These are phyloP conservation scores for Phaseolus lunatus DNA, from an alignment of 306 rosid genomes.

Conservation along the genomic window DNA sequence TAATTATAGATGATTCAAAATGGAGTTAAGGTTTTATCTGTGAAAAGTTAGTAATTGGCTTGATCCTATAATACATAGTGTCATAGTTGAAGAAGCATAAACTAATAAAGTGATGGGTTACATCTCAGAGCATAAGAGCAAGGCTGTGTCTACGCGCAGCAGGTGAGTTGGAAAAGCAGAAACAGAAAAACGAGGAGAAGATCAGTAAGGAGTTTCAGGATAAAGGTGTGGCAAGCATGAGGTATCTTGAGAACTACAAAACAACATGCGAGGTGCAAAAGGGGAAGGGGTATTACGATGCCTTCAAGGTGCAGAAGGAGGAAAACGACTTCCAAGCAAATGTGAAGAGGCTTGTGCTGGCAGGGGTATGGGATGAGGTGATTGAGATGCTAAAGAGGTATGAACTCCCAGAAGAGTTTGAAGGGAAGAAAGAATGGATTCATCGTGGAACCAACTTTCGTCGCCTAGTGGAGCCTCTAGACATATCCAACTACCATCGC, in stretches of 20 bases:
- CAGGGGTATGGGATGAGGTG: conserved; percentile 81
- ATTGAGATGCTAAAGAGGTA: conserved; percentile 67
- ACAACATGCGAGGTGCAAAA: conserved; percentile 39
- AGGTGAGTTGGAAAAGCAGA: conserved; percentile 59
- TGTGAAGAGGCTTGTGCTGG: conserved; percentile 67
- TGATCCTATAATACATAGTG: background rate
- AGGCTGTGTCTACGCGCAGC: conserved; percentile 80
- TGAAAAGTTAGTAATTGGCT: background rate
- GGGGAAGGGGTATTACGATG: conserved; percentile 63
- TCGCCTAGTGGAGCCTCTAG: conserved; percentile 77
- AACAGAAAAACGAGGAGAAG: conserved; percentile 44
- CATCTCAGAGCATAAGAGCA: conserved; percentile 67
- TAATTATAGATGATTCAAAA: background rate
- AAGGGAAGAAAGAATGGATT: conserved; percentile 60
- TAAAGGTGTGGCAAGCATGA: conserved; percentile 24
- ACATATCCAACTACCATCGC: conserved; percentile 81
- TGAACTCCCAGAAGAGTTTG: conserved; percentile 83
- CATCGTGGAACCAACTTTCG: conserved; percentile 61
- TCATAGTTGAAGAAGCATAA: background rate
- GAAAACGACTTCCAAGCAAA: conserved; percentile 72
- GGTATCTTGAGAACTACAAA: conserved; percentile 48
- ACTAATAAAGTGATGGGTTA: background rate
- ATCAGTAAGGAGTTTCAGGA: conserved; percentile 36
- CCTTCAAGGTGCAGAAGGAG: conserved; percentile 69
- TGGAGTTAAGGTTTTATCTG: no score